Base-by-base conservation (phyloP, 371 early-diverging fungal species). In the Mucor sp. region DNA sequence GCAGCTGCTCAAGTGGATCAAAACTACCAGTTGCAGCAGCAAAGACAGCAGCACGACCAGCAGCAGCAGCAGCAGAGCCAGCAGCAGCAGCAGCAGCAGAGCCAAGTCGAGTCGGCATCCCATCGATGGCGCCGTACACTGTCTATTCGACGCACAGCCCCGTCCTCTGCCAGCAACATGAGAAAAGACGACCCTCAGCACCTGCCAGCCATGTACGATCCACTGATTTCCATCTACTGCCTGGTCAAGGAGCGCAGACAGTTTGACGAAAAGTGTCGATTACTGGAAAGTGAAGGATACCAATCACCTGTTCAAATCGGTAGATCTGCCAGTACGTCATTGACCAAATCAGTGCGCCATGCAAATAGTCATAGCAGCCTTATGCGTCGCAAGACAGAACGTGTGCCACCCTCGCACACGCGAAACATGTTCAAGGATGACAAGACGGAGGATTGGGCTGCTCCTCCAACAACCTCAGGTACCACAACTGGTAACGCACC, bases 151-250 rank as follows among this genome's bases (percentile, higher is more conserved):
- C 28, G 63, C 39, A 60, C 43, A 35, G 6, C 32, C 9, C 19
- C 55, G 7, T 9, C 30, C 3, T 25, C 17, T n/a, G 21, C 12
- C 25, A 56, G 19, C 32, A 28, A 6, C 15, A 15, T 12, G 7
- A 39, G 50, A 43, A 63, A 71, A 17, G 79, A 78, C 47, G 80
- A 82, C 43, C 83, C 83, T 27, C 74, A 72, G 32, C 64, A 74
- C 0, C 55, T 78, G 5, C 80, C 83, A 15, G 80, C 77, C 41
- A 78, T 80, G 75, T 82, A 80, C 17, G 84, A 88, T 65, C 95
- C 95, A 3, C 70, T 94, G 39, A 81, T 94, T 9, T 93, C 93
- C 63, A 93, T 96, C 23, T 96, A 96, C 69, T 90, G 90, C 65
- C 84, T 96, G 25, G 95, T 95, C 25, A 85, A 86, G 55, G 97